Conservation (phyloP, 768 basidiomycete genomes). For the Paxillus ammoniavirescens region DNA sequence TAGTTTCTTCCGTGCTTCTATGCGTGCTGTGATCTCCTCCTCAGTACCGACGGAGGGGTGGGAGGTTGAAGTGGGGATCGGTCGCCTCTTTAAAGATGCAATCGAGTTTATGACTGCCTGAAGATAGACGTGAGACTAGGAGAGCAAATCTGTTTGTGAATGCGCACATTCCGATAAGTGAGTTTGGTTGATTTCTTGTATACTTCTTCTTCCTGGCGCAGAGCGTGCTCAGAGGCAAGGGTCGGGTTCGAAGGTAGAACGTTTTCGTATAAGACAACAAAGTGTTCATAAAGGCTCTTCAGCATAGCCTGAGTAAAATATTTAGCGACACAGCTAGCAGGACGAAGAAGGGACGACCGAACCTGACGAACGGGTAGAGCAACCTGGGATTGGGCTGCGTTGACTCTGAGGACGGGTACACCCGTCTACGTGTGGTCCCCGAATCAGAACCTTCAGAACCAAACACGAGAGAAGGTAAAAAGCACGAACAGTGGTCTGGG, state of each 20-base stretch:
- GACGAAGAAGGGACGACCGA: conserved; percentile 10
- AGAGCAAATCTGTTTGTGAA: not conserved
- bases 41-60: conserved; percentile 83
- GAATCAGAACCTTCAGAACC: not conserved
- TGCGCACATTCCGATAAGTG: conserved; percentile 79
- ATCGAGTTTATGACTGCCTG: conserved; percentile 55
- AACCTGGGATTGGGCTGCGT: conserved; percentile 67
- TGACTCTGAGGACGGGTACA: conserved; percentile 62
- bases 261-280: conserved; percentile 60
- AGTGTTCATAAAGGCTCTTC: conserved; percentile 72
- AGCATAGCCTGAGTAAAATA: conserved; percentile 59
- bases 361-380: conserved; percentile 76
- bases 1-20: conserved; percentile 52
- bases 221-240: conserved; percentile 74
- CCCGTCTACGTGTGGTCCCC: conserved; percentile 41
- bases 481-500: conserved; percentile 30
- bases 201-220: conserved; percentile 78
- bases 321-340: not conserved
- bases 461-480: not conserved
- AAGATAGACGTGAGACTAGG: conserved; percentile 11
- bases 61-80: conserved; percentile 51
- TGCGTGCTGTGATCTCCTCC: conserved; percentile 54
- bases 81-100: conserved; percentile 49
- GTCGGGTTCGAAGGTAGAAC: conserved; percentile 53
- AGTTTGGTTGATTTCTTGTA: conserved; percentile 71